phyloP scores from a whole-genome alignment of 225 moss, liverwort and hornwort genomes.

The Sphagnum contortum region DNA sequence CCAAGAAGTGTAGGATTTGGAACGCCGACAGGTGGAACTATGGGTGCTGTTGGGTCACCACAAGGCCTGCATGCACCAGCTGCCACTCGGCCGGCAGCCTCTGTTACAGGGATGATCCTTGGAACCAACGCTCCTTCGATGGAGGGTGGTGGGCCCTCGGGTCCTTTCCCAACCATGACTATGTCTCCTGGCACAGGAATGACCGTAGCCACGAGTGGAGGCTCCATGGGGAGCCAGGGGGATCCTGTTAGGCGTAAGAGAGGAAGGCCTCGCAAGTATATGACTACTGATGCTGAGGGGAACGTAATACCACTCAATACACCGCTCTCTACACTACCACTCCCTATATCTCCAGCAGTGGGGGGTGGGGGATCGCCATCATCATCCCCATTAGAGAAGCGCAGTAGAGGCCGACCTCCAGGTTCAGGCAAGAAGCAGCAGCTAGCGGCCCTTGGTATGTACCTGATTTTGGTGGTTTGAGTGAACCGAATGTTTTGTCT shows the following conservation, averaged over 20 bases:
- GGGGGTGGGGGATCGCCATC: constrained; percentile 11
- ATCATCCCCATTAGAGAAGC: constrained; percentile 64
- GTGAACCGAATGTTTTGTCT: neutral
- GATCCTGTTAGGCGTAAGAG: constrained; percentile 87
- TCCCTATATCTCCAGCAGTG: constrained; percentile 33
- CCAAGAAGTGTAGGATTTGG: too few relatives aligned
- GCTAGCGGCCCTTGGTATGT: constrained; percentile 49
- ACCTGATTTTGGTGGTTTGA: neutral
- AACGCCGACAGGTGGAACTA: constrained; percentile 2
- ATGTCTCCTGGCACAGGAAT: constrained; percentile 23
- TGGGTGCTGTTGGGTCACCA: neutral
- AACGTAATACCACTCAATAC: constrained; percentile 21
- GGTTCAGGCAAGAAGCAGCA: constrained; percentile 75
- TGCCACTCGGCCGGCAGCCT: constrained; percentile 26
- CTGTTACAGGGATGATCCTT: constrained; percentile 21
- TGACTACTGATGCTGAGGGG: constrained; percentile 34
- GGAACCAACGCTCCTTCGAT: constrained; percentile 15
- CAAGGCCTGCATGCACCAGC: constrained; percentile 10
- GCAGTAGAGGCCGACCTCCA: constrained; percentile 88
- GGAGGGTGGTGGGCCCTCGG: constrained; percentile 21
- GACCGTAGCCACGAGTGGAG: constrained; percentile 29
- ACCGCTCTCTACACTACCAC: constrained; percentile 12
- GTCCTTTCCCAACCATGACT: constrained; percentile 40
- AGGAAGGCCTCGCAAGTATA: constrained; percentile 91
- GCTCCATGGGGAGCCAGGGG: constrained; percentile 17